Percentiles rank a stretch among this genome's conserved stretches.
Evolutionary conservation across 1,139 yeast genomes (phyloP).

Genomic region (Blastobotrys aristatus): DNA sequence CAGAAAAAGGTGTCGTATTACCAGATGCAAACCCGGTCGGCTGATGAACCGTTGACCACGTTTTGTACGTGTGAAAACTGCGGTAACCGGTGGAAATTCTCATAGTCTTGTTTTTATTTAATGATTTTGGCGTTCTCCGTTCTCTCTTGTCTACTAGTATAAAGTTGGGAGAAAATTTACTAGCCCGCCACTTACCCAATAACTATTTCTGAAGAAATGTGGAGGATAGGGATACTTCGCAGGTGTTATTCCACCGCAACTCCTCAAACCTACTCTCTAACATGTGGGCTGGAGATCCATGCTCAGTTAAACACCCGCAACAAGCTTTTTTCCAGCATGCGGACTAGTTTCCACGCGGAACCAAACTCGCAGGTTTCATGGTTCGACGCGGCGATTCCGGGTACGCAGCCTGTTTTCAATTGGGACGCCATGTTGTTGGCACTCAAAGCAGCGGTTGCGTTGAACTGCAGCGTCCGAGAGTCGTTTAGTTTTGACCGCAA

Average conservation of each 20-base stretch:
- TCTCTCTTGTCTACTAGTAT: background rate
- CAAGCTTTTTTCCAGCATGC: constrained; percentile 64
- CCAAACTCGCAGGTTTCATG: constrained; percentile 73
- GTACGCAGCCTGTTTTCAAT: constrained; percentile 83
- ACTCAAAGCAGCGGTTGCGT: constrained; percentile 64
- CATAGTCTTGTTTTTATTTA: constrained; percentile 17
- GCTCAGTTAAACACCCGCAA: constrained; percentile 72
- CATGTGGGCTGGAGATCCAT: constrained; percentile 90
- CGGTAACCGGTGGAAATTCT: constrained; percentile 95
- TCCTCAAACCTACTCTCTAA: constrained; percentile 36
- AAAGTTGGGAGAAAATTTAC: background rate
- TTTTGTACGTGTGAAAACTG: constrained; percentile 97
- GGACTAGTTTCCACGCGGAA: constrained; percentile 40
- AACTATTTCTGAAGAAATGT: no score
- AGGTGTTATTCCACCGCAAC: constrained; percentile 3
- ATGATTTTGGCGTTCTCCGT: background rate
- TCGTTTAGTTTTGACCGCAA: constrained; percentile 79
- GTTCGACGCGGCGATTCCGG: constrained; percentile 87
- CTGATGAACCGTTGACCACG: constrained; percentile 97
- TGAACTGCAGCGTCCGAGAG: constrained; percentile 54
- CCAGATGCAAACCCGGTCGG: constrained; percentile 96
- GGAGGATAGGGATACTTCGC: background rate
- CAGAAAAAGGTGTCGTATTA: constrained; percentile 94
- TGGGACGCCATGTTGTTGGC: constrained; percentile 71
- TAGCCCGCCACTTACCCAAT: background rate